Evolutionary conservation across 2,329 filamentous ascomycete genomes (phyloP), one percentile per base, ranked within the genome.

Genomic region (Niveomyces coronatus): DNA sequence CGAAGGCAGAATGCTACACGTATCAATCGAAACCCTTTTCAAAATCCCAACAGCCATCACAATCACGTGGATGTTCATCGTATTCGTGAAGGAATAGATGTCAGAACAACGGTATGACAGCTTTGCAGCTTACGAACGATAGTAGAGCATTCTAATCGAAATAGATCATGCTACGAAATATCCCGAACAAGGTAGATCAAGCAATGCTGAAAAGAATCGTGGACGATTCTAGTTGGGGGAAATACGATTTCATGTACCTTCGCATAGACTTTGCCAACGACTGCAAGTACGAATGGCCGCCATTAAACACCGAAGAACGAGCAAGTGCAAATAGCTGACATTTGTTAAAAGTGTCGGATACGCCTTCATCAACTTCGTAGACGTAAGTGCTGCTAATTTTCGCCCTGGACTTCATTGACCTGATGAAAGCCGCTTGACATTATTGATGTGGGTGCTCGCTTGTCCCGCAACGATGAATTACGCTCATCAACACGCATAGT

Each of bases 181-280:
- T 95, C 31, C 89, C 89, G 2, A 94, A 94, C 62, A 86, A 88
- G 50, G 79, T 94, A 40, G 76, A 86, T 50, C 77, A 86, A 58
- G 65, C 70, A 0, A 79, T 83, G 64, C 63, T 95, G 13, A 93
- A 93, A 65, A 61, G 68, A 1, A 79, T 93, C 40, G 69, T 96
- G 11, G 85, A 95, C 52, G 70, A 81, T 45, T 82, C 79, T 13
- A 85, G 79, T 56, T 76, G 72, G 60, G 87, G 86, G 20, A 80
- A 82, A 45, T 96, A 93, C 56, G 88, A 96, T 54, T 96, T 96
- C 58, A 78, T 94, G 68, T 98, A 98, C 56, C 64, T 96, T 37
- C 80, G 91, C 27, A 96, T 96, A 50, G 84, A 88, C 55, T 88
- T 88, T 49, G 77, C 76, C 38, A 85, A 86, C 50, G 78, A 85